Base-by-base conservation (phyloP, 768 basidiomycete species). In the Panus rudis region DNA sequence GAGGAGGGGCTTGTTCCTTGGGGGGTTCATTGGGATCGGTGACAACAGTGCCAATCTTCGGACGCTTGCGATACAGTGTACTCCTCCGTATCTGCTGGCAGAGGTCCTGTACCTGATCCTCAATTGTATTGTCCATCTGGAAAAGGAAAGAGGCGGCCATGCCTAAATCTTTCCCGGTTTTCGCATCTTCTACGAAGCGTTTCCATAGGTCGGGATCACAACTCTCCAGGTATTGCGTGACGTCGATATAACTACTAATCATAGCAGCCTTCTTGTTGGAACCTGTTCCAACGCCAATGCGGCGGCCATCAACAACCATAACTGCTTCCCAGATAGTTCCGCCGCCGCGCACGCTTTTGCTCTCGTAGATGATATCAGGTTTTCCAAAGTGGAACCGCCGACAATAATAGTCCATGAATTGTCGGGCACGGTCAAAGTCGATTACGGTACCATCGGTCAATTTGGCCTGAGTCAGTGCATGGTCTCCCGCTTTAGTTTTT, bases 391-490 rank as follows among this genome's bases (percentile, higher is more conserved):
- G 66, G 59, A 79, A 96, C 26, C 79, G 72, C 34, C 79, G 75
- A 58, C 92, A 94, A 55, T 97, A 97, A 60, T 86, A 97, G 50
- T 93, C 92, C 84, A 96, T 92, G 68, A 97, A 97, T 47, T 75
- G 78, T 38, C 84, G 78, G 3, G 91, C 90, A 40, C 74, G 73
- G 40, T 89, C 86, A 39, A 81, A 81, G 6, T 66, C 66, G 49
- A 92, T 74, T 17, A 63, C 54, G 10, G 76, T 71, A 20, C 79
- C 78, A 54, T 91, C 84, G 3, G 80, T 76, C 10, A 92, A 56
- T 6, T 52, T 57, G 24, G 66, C 65, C 13, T 61, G n/a, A 35
- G 33, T 14, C 21, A 17, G n/a, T 16, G 16, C 33, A 17, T 8
- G 7, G n/a, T 35, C 21, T 17, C 8, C 33, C 10, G 28, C 10